Evolutionary conservation across 2,329 filamentous ascomycete genomes (phyloP).

Genomic region (Fusarium sambucinum): DNA sequence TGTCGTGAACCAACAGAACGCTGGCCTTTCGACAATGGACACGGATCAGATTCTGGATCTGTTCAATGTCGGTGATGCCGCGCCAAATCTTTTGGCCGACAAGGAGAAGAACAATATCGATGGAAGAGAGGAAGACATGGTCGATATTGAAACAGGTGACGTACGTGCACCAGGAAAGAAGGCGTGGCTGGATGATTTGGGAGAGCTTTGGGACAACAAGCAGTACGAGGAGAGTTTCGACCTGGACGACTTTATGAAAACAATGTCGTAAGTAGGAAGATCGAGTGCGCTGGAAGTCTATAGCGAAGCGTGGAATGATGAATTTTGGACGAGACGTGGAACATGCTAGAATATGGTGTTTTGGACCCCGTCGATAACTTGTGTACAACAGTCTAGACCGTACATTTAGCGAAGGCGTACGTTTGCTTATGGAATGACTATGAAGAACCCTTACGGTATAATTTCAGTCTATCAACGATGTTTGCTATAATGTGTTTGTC

Average conservation of each 20-base stretch:
- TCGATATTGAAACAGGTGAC: slow-evolving; percentile 91
- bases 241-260: slow-evolving; percentile 93
- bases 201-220: slow-evolving; percentile 95
- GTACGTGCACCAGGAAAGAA: slow-evolving; percentile 98
- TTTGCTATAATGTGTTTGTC: too few species aligned
- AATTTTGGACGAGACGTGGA: slow-evolving; percentile 24
- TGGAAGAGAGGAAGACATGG: slow-evolving; percentile 84
- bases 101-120: slow-evolving; percentile 69
- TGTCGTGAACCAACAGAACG: slow-evolving; percentile 99
- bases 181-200: slow-evolving; percentile 92
- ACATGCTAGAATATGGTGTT: slow-evolving; percentile 40
- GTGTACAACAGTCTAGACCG: slow-evolving; percentile 46
- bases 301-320: slow-evolving; percentile 9
- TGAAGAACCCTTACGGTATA: slow-evolving; percentile 2
- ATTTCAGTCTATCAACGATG: neutral
- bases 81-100: slow-evolving; percentile 72
- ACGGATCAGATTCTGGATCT: slow-evolving; percentile 98
- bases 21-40: slow-evolving; percentile 93
- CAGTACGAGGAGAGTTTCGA: slow-evolving; percentile 99
- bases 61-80: slow-evolving; percentile 88
- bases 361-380: slow-evolving; percentile 35
- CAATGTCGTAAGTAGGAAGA: slow-evolving; percentile 73
- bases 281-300: slow-evolving; percentile 7
- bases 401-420: slow-evolving; percentile 49
- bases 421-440: slow-evolving; percentile 43